Base-by-base conservation (phyloP, 257 asterid species). In the Dorcoceras hygrometricum region DNA sequence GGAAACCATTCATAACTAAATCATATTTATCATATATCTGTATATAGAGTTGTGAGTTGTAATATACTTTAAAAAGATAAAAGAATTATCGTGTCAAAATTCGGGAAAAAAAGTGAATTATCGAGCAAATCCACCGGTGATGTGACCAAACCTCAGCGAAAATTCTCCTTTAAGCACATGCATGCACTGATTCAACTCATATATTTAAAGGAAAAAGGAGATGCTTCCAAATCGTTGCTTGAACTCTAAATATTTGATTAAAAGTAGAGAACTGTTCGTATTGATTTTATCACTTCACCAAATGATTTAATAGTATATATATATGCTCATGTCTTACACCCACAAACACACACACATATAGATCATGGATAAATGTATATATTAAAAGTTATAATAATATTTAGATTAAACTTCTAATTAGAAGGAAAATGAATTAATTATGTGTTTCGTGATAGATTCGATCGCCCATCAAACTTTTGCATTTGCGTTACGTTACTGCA, bases 141-240 rank as follows among this genome's bases (percentile, higher is more conserved):
- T 64, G 61, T 70, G 75, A 68, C 75, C 54, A 51, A 43, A 24
- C 57, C 64, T 65, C 27, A 66, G 65, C 22, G 51, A 27, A 71
- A 66, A 28, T 19, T 56, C 27, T 22, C 68, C 77, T 69, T 75
- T 69, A 64, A 76, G 78, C 84, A 79, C 81, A 79, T 79, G 79
- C 34, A 65, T 16, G 83, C 27, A 65, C 10, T 59, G 79, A 61
- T 36, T 46, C 73, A 18, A 20, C 54, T 46, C 19, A 46, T 16
- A 5, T 46, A 16, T 46, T 43, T 46, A 46, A 46, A 46, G 54
- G 51, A 39, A 10, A 34, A 34, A 34, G 4, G 2, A 39, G 50
- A 67, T 55, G 56, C 22, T 7, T 23, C 53, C 54, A 67, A 57
- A 5, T 7, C 6, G 18, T 46, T 46, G 54, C 20, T 5, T 16